Base-by-base conservation (phyloP, 2,329 filamentous ascomycete species). In the Fusarium xyrophilum region DNA sequence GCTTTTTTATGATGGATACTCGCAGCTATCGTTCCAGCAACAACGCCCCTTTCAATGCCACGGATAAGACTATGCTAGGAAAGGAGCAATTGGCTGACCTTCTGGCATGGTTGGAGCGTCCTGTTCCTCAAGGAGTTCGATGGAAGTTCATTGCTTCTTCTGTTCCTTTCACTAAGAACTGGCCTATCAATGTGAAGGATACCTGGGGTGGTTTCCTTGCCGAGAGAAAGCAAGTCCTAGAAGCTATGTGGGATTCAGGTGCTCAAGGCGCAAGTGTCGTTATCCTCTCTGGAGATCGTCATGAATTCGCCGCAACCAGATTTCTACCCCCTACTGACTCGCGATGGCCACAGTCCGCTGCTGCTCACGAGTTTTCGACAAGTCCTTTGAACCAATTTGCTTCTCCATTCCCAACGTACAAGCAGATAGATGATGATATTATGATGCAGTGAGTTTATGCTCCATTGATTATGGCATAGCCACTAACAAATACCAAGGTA, bases 111-210 rank as follows among this genome's bases (percentile, higher is more conserved):
- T 84, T 99, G 23, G 82, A 83, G 14, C 88, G 86, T 2, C 89
- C 91, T 1, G 91, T 93, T 67, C 90, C 92, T 0, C 82, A 82
- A 32, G 93, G 93, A 2, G 89, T 97, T 1, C 90, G 90, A 74
- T 99, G 96, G 95, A 98, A 98, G 81, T 89, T 99, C 73, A 83
- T 99, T 52, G 90, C 94, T 21, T 94, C 92, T 39, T 94, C 92
- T 21, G 91, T 98, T 8, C 96, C 96, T 0, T 97, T 99, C 77
- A 98, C 96, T 10, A 97, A 97, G 81, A 99, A 99, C 79, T 99
- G 96, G 95, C 91, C 89, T 27, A 88, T 97, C 68, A 95, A 96
- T 68, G 89, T 88, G 4, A 85, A 90, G 65, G 96, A 99, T 76
- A 98, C 96, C 0, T 99, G 96, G 96, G 93, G 93, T 47, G 95